Evolutionary conservation across 2,329 filamentous ascomycete genomes (phyloP), one percentile per base, ranked within the genome.

Genomic region (Daldinia sp.): DNA sequence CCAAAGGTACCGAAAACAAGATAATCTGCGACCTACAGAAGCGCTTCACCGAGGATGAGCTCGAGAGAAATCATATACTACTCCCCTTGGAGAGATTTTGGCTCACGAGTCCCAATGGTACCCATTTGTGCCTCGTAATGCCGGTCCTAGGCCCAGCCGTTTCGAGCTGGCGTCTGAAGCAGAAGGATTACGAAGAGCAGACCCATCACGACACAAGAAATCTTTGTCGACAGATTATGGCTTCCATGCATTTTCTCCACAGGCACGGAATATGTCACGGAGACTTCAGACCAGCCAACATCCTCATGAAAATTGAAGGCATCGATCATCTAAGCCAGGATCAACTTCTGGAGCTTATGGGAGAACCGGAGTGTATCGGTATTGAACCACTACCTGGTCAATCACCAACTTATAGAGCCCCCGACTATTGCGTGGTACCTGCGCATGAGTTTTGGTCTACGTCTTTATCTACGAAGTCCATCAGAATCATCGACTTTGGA

Each of bases 101-200:
- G 67, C 3, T 73, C 3, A 30, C 63, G 9, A 70, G 73, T 1
- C 72, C 73, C 1, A 74, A 74, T 5, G 73, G 73, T 0, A 33
- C 41, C 0, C 73, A 74, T 26, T 42, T 42, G 4, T 74, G 72
- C 18, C 10, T 70, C 3, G 72, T 73, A 0, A 53, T 72, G 39
- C 65, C 67, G 0, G 39, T 72, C 1, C 35, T 66, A 0, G 73
- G 73, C 1, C 39, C 2, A 9, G 6, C 18, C 13, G 23, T 69
- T n/a, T 18, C 15, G 1, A 3, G 39, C 2, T 73, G 72, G 71
- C 56, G 59, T 4, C 2, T 55, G 6, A 2, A 1, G 0, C 61
- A 55, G 23, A 18, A 6, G 1, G 23, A 26, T 2, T 26, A 28
- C 10, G 3, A 48, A 15, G 33, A 50, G n/a, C 37, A 58, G 33